Evolutionary conservation across 2,329 filamentous ascomycete genomes (phyloP).

Genomic region (Botryotinia calthae): DNA sequence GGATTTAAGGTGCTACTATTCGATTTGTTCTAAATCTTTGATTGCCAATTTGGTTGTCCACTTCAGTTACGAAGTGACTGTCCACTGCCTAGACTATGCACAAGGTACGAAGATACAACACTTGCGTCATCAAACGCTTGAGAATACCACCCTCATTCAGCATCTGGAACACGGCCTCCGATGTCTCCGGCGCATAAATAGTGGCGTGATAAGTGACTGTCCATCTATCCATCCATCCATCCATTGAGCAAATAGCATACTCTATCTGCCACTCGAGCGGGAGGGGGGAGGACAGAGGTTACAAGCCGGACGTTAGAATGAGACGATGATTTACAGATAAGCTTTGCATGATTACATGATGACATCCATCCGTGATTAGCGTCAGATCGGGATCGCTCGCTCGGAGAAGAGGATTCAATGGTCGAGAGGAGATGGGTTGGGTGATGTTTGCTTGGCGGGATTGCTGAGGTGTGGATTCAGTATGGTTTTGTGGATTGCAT

Average conservation of each 20-base stretch:
- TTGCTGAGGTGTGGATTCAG: not conserved
- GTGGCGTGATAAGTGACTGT: not conserved
- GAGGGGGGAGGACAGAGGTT: not conserved
- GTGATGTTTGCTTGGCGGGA: not conserved
- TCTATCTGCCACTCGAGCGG: not conserved
- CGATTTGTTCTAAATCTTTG: not conserved
- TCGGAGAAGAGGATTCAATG: not conserved
- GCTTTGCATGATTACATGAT: not conserved
- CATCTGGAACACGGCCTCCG: not conserved
- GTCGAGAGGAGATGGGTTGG: not conserved
- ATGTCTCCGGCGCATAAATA: not conserved
- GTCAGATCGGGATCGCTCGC: not conserved
- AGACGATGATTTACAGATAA: not conserved
- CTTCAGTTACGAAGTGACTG: not conserved
- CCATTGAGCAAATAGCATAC: not conserved
- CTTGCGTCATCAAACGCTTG: not conserved
- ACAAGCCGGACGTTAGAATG: not conserved
- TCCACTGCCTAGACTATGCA: not conserved
- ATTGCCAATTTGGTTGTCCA: not conserved
- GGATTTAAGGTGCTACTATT: not conserved
- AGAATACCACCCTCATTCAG: not conserved
- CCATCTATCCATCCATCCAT: not conserved
- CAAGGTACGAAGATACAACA: not conserved
- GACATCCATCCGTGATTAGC: not conserved
- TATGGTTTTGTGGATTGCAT: not conserved